Percentiles rank a stretch among this genome's conserved stretches.
Conservation (phyloP, 352 stramenopile species). For the Globisporangium splendens region DNA sequence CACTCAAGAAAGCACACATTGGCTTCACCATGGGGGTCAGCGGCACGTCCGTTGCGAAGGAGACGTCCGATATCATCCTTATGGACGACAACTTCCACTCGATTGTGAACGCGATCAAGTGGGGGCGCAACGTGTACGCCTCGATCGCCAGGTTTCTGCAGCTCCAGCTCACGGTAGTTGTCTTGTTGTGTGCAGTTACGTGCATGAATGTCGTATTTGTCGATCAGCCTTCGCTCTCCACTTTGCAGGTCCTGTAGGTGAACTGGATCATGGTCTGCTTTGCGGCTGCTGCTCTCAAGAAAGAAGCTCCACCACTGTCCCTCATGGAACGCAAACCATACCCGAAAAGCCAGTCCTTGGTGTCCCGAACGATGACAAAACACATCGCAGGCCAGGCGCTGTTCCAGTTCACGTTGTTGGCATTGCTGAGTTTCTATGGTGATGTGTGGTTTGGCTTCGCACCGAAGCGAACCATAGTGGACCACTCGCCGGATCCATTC, state of each 20-base stretch:
- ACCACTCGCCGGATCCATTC: no score
- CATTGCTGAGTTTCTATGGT: conserved; percentile 59
- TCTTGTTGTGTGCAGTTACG: conserved; percentile 78
- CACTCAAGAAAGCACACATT: conserved; percentile 89
- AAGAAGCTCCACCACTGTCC: conserved; percentile 73
- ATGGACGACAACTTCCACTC: conserved; percentile 91
- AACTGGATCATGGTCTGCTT: conserved; percentile 95
- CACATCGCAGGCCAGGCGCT: conserved; percentile 84
- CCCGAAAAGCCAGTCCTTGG: conserved; percentile 61
- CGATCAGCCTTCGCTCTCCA: conserved; percentile 69
- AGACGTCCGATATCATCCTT: no score
- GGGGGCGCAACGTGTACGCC: conserved; percentile 91
- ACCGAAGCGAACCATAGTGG: background rate
- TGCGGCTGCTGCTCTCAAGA: conserved; percentile 85
- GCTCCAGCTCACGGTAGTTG: conserved; percentile 92
- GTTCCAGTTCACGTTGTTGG: conserved; percentile 78
- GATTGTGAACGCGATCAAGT: conserved; percentile 90
- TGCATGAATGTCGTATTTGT: conserved; percentile 69
- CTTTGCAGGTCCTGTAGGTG: conserved; percentile 92
- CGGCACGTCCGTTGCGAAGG: no score
- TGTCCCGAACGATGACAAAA: conserved; percentile 81
- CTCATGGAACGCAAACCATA: conserved; percentile 81
- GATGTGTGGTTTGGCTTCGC: conserved; percentile 15
- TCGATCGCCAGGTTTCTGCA: conserved; percentile 92
- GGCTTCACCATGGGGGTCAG: conserved; percentile 89